Conservation (phyloP, 2,329 filamentous ascomycete species). For the Diplodia scrobiculata region DNA sequence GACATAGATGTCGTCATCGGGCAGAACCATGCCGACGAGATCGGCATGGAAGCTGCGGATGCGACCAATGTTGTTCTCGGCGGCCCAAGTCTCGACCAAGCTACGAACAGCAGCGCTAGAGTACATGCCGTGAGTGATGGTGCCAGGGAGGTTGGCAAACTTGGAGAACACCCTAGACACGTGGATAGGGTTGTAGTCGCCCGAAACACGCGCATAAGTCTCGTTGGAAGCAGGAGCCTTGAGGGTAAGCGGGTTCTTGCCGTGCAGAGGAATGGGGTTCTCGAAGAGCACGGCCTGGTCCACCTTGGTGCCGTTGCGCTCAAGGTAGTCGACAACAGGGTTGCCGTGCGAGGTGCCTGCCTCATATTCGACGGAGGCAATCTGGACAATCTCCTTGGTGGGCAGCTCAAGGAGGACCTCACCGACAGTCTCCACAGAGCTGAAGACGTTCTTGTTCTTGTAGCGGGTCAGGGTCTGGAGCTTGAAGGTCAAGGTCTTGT, state of each 20-base stretch:
- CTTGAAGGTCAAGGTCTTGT: slow-evolving; percentile 94
- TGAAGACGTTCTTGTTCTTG: slow-evolving; percentile 93
- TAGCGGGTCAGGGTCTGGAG: slow-evolving; percentile 87
- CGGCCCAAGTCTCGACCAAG: slow-evolving; percentile 97
- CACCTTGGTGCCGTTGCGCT: slow-evolving; percentile 86
- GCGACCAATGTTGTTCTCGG: slow-evolving; percentile 96
- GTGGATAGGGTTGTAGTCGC: slow-evolving; percentile 98
- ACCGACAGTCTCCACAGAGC: slow-evolving; percentile 85
- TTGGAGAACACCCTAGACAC: slow-evolving; percentile 94
- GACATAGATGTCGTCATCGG: slow-evolving; percentile 92
- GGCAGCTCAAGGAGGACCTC: slow-evolving; percentile 92
- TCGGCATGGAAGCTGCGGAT: slow-evolving; percentile 97
- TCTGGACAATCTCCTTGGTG: slow-evolving; percentile 95
- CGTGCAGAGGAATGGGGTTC: slow-evolving; percentile 92
- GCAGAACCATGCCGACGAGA: slow-evolving; percentile 97
- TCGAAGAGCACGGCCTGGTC: slow-evolving; percentile 97
- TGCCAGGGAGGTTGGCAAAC: slow-evolving; percentile 93
- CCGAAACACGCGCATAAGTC: slow-evolving; percentile 95
- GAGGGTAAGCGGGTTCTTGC: slow-evolving; percentile 83
- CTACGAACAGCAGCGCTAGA: slow-evolving; percentile 94
- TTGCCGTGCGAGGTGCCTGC: slow-evolving; percentile 90
- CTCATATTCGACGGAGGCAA: slow-evolving; percentile 95
- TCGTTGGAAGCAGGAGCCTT: slow-evolving; percentile 95
- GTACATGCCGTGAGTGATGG: slow-evolving; percentile 99
- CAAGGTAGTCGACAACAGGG: slow-evolving; percentile 92